Evolutionary conservation across 306 rosid genomes (phyloP).

Genomic region (Lablab purpureus): DNA sequence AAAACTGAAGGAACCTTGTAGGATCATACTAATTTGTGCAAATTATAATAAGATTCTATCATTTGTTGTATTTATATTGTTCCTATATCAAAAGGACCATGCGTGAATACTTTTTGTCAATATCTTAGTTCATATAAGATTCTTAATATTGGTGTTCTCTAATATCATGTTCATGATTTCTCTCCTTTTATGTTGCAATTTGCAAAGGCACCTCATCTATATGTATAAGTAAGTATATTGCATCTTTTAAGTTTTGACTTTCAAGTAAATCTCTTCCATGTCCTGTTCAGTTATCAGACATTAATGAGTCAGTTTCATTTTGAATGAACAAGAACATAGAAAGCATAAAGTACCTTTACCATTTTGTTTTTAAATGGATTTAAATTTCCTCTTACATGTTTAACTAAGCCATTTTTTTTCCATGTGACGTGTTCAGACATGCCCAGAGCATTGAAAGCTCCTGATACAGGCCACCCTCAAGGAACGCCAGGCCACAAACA

Average conservation of each 20-base stretch:
- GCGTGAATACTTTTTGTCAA: slow-evolving; percentile 4
- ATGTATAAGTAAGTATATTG: neutral
- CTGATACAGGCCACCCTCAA: slow-evolving; percentile 70
- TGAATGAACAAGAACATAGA: neutral
- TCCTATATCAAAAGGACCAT: neutral
- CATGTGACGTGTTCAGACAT: slow-evolving; percentile 55
- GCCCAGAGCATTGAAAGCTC: slow-evolving; percentile 77
- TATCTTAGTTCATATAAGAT: neutral
- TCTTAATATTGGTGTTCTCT: neutral
- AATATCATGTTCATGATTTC: neutral
- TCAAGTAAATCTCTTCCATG: neutral
- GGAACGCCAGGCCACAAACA: slow-evolving; percentile 76
- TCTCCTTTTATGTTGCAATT: neutral
- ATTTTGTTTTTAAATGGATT: neutral
- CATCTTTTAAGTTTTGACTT: neutral
- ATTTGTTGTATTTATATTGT: neutral
- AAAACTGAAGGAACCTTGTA: neutral
- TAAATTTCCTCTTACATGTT: neutral
- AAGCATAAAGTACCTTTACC: neutral
- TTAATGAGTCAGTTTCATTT: neutral
- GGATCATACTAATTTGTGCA: neutral
- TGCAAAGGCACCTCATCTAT: neutral
- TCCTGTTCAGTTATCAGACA: neutral
- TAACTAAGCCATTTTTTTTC: neutral
- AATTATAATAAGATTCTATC: neutral